These are phyloP conservation scores for Didymella keratinophila DNA, from an alignment of 2,329 filamentous ascomycete species.

Conservation along the genomic window DNA sequence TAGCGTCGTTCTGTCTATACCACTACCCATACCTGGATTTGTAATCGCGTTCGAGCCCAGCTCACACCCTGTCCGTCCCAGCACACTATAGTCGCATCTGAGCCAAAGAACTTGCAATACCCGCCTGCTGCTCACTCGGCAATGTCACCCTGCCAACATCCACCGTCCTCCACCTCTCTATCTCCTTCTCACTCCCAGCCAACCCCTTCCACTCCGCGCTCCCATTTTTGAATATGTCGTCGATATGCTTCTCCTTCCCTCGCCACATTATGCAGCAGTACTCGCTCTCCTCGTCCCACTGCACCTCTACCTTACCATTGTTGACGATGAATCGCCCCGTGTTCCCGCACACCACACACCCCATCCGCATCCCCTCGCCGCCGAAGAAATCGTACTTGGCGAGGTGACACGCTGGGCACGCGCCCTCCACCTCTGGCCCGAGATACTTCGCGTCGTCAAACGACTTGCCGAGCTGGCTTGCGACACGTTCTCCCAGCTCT, in stretches of 20 bases:
- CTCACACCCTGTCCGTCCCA: neutral
- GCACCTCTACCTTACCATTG: neutral
- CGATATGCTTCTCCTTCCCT: conserved; percentile 23
- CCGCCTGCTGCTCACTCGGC: neutral
- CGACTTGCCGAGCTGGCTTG: conserved; percentile 16
- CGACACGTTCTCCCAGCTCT: conserved; percentile 8
- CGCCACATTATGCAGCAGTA: conserved; percentile 22
- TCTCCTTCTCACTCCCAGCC: conserved; percentile 11
- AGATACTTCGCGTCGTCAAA: conserved; percentile 21
- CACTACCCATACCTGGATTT: neutral
- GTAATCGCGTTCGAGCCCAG: neutral
- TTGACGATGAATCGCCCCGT: conserved; percentile 11
- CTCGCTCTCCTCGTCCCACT: conserved; percentile 17
- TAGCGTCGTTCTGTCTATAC: neutral
- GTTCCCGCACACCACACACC: conserved; percentile 23
- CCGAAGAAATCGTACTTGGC: conserved; percentile 21
- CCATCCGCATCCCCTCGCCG: conserved; percentile 10
- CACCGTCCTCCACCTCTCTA: conserved; percentile 13
- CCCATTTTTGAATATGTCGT: conserved; percentile 23
- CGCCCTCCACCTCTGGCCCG: conserved; percentile 11
- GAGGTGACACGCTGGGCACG: conserved; percentile 13
- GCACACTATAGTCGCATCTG: too few species aligned
- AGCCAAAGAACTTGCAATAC: too few species aligned
- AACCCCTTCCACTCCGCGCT: conserved; percentile 19
- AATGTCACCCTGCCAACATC: conserved; percentile 4